A percentile compares a stretch with the other conserved stretches of the same genome.
Evolutionary conservation across 305 asterid species (phyloP).

Genomic region (Fraxinus baroniana): DNA sequence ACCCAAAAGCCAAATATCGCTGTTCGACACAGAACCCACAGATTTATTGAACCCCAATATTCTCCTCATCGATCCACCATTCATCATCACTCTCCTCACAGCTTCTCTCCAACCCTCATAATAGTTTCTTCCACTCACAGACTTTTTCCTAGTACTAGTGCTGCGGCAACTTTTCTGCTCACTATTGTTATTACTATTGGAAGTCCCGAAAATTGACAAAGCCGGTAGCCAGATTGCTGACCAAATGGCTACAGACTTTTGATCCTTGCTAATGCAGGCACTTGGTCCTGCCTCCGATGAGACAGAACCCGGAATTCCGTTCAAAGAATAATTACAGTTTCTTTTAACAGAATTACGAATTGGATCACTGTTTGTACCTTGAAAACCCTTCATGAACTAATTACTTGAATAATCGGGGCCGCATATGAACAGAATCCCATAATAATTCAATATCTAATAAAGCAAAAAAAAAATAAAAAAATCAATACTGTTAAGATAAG

Average conservation of each 20-base stretch:
- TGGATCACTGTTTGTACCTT: constrained; percentile 31
- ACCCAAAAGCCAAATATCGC: constrained; percentile 93
- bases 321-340: constrained; percentile 25
- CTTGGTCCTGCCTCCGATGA: constrained; percentile 58
- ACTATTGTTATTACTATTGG: constrained; percentile 29
- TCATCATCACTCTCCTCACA: constrained; percentile 69
- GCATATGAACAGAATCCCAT: constrained; percentile 22
- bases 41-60: constrained; percentile 59
- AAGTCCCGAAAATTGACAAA: constrained; percentile 44
- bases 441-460: constrained; percentile 31
- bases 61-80: constrained; percentile 82
- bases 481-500: background rate
- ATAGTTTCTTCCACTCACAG: constrained; percentile 50
- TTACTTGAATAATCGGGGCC: constrained; percentile 29
- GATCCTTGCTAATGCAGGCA: constrained; percentile 29
- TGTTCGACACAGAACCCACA: constrained; percentile 47
- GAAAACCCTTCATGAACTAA: constrained; percentile 67
- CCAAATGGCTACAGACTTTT: constrained; percentile 41
- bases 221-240: constrained; percentile 58
- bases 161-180: constrained; percentile 33
- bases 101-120: constrained; percentile 46
- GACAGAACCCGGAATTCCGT: constrained; percentile 49
- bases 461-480: background rate
- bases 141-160: constrained; percentile 29
- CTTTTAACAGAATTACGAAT: constrained; percentile 29